Base-by-base conservation (phyloP, 495 filamentous ascomycete genomes). In the Penicillium pulvis region DNA sequence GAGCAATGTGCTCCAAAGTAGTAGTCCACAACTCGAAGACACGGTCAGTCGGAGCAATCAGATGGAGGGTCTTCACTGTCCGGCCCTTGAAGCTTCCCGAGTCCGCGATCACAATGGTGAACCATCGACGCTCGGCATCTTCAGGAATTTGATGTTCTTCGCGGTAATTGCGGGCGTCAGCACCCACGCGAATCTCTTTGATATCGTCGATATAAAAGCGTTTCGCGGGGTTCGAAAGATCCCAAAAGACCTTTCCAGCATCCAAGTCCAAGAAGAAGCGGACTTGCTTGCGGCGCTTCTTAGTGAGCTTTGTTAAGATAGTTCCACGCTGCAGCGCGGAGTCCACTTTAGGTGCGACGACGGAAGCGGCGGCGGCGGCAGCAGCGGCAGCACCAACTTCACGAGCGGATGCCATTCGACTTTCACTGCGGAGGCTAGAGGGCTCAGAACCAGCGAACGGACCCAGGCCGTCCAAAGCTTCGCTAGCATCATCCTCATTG, bases 171-270 rank as follows among this genome's bases (percentile, higher is more conserved):
- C 86, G 82, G 35, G 92, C 92, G 67, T 97, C 91, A n/a, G 84
- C 80, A 36, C 91, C 93, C 36, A 86, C 83, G 52, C 92, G 86
- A 44, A 98, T 90, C 59, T 96, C 91, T 62, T 88, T 88, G 64
- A 98, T 92, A 66, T 98, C 91, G 61, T 98, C 94, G 56, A 98
- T 87, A 67, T 95, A 95, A 62, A 98, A 89, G 17, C 82, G 84
- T 60, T 96, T 97, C 1, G 86, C 81, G 0, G 88, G 83, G 51
- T 90, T 90, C 4, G 82, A 86, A 16, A 84, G 83, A 72, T 95
- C 87, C 94, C 94, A 98, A 33, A 79, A 87, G 35, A 98, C 90
- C 70, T 91, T 94, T 47, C 88, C 91, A 6, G 88, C 81, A 51
- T 91, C 87, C 20, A 88, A 80, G 65, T 98, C 90, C 1, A 97